phyloP scores from a whole-genome alignment of 345 rosid species.

The Cochlearia excelsa region DNA sequence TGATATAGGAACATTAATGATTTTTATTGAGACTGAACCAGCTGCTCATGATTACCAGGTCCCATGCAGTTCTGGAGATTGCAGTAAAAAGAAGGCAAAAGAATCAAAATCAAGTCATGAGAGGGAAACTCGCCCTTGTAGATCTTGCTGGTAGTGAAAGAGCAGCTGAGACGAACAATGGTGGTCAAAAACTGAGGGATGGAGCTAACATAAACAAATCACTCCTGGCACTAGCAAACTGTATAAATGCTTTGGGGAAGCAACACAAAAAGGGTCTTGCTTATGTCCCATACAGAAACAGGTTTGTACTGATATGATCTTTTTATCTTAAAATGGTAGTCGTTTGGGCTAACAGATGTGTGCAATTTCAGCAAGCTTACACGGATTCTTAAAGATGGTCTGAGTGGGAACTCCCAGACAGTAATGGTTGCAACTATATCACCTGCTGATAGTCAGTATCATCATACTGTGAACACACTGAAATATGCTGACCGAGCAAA shows the following conservation, averaged over 20 bases:
- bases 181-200: conserved; percentile 91
- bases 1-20: background rate
- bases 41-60: conserved; percentile 41
- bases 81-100: conserved; percentile 74
- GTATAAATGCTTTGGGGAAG: conserved; percentile 92
- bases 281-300: conserved; percentile 94
- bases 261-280: conserved; percentile 97
- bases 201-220: conserved; percentile 94
- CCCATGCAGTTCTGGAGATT: conserved; percentile 93
- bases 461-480: conserved; percentile 77
- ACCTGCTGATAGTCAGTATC: conserved; percentile 43
- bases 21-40: background rate
- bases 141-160: conserved; percentile 99
- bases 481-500: conserved; percentile 99
- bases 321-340: conserved; percentile 1
- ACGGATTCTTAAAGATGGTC: conserved; percentile 94
- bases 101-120: conserved; percentile 71
- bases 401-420: conserved; percentile 96
- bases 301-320: conserved; percentile 41
- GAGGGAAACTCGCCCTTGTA: conserved; percentile 94
- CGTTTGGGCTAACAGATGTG: conserved; percentile 8
- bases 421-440: conserved; percentile 81
- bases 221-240: conserved; percentile 91
- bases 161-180: conserved; percentile 88
- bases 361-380: conserved; percentile 56